Evolutionary conservation across 2,329 filamentous ascomycete genomes (phyloP).

Genomic region (Thelonectria discophora): DNA sequence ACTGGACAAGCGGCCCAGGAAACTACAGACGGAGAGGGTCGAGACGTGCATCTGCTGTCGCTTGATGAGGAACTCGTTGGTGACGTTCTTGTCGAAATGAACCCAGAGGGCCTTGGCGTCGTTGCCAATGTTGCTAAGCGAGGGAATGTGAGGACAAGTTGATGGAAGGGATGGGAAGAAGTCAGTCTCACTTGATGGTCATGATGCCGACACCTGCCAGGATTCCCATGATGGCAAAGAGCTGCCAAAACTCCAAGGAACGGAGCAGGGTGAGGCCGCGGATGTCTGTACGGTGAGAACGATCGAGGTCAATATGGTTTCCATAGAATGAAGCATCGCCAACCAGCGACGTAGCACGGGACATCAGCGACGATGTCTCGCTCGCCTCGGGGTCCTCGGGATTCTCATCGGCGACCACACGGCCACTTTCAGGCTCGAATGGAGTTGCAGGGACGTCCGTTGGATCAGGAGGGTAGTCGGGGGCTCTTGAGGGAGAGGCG

Average conservation of each 20-base stretch:
- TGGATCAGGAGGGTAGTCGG: constrained; percentile 26
- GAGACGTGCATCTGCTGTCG: constrained; percentile 93
- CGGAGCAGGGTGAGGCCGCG: constrained; percentile 80
- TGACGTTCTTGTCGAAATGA: constrained; percentile 78
- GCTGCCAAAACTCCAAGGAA: constrained; percentile 86
- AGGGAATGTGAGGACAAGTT: not conserved
- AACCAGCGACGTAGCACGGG: constrained; percentile 63
- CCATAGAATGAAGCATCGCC: constrained; percentile 59
- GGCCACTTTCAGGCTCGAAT: constrained; percentile 42
- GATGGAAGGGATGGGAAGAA: not conserved
- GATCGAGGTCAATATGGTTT: constrained; percentile 74
- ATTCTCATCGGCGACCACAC: constrained; percentile 37
- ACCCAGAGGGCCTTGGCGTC: constrained; percentile 88
- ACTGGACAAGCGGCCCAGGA: constrained; percentile 79
- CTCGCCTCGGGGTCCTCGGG: constrained; percentile 59
- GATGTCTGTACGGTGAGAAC: constrained; percentile 87
- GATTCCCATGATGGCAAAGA: constrained; percentile 88
- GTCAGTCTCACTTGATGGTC: constrained; percentile 88
- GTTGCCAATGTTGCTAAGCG: constrained; percentile 87
- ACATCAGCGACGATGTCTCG: constrained; percentile 85
- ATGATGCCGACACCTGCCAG: constrained; percentile 93
- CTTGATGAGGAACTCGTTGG: constrained; percentile 77
- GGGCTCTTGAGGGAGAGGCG: constrained; percentile 9
- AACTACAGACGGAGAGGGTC: constrained; percentile 89
- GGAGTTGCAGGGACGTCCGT: constrained; percentile 38